Evolutionary conservation across 805 yeast species (phyloP).

Genomic region (Yamadazyma laniorum): DNA sequence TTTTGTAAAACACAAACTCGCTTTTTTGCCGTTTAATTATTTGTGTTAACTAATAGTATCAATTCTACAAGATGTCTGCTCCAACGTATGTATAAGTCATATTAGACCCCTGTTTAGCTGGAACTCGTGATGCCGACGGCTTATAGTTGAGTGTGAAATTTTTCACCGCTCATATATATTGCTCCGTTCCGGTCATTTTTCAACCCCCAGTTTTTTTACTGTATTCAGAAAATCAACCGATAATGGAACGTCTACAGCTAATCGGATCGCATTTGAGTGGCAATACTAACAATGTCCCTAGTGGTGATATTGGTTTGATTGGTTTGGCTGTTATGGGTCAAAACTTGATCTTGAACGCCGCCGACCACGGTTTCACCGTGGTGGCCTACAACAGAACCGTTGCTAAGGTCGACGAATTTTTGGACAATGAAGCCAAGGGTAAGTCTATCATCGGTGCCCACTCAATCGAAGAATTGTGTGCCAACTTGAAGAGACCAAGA

Average conservation of each 20-base stretch:
- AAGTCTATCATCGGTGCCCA: constrained; percentile 94
- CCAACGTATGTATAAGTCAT: constrained; percentile 43
- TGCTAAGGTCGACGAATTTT: constrained; percentile 90
- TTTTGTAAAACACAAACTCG: not conserved
- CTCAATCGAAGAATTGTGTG: constrained; percentile 82
- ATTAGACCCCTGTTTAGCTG: too few relatives aligned
- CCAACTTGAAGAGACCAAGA: constrained; percentile 95
- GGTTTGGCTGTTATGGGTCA: constrained; percentile 99
- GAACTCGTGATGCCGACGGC: too few relatives aligned
- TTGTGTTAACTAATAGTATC: constrained; percentile 1
- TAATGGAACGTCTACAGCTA: constrained; percentile 5
- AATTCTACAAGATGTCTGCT: constrained; percentile 29
- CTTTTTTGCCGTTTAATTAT: constrained; percentile 1
- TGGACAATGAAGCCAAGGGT: constrained; percentile 95
- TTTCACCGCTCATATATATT: not conserved
- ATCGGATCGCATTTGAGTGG: not conserved
- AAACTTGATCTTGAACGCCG: constrained; percentile 94
- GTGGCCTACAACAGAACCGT: constrained; percentile 98
- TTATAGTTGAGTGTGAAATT: not conserved
- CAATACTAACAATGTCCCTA: constrained; percentile 20
- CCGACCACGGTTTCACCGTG: constrained; percentile 98
- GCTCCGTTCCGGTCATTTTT: not conserved
- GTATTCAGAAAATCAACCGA: too few relatives aligned
- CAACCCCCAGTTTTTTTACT: not conserved
- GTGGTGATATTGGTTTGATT: constrained; percentile 97